Percentiles rank a stretch among this genome's conserved stretches.
Evolutionary conservation across 345 rosid genomes (phyloP).

Genomic region (Durio zibethinus): DNA sequence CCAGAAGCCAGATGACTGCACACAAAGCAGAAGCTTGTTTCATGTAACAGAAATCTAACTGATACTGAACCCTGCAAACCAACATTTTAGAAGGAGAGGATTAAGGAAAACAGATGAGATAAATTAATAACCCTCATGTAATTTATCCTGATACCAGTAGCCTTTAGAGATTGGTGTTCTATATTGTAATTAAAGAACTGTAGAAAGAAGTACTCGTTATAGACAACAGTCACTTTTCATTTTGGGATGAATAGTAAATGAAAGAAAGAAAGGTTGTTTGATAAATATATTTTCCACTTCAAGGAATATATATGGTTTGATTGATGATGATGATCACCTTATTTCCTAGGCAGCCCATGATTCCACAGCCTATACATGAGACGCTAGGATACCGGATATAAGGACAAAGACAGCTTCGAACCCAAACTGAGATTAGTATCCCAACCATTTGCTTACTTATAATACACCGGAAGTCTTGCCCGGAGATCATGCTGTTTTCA

Average conservation of each 20-base stretch:
- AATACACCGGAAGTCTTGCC: conserved; percentile 45
- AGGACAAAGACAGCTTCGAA: conserved; percentile 49
- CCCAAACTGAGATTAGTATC: conserved; percentile 65
- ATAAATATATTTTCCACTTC: not conserved
- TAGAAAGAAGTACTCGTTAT: too few species aligned
- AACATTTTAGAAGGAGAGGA: not conserved
- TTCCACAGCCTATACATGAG: conserved; percentile 77
- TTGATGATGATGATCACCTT: conserved; percentile 39
- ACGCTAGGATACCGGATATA: conserved; percentile 52
- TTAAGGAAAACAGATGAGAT: not conserved
- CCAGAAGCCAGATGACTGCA: conserved; percentile 86
- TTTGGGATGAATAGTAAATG: not conserved
- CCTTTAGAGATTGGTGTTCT: not conserved
- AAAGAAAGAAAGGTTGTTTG: not conserved
- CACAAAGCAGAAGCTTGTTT: conserved; percentile 79
- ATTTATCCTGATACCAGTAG: not conserved
- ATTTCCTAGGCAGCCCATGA: conserved; percentile 80
- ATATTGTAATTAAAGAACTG: not conserved
- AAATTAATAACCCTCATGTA: not conserved
- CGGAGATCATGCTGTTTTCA: conserved; percentile 1
- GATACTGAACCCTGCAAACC: conserved; percentile 72
- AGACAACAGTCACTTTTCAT: not conserved
- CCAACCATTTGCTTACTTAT: conserved; percentile 85
- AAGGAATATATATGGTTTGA: not conserved
- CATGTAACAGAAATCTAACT: conserved; percentile 58